Evolutionary conservation across 805 yeast species (phyloP).

Genomic region (Pichia insulana): DNA sequence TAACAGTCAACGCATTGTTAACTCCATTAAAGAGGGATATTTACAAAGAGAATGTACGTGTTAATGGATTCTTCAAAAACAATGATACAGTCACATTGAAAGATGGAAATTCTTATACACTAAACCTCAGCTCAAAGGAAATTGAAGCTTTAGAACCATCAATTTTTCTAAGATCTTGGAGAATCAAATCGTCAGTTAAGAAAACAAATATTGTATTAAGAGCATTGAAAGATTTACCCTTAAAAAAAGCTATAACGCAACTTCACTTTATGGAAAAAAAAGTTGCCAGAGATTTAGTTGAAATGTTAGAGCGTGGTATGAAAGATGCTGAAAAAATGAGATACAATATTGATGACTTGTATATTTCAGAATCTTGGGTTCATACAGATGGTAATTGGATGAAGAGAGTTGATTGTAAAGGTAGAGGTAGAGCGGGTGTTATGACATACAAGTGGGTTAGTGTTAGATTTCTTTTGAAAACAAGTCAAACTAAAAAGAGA

Average conservation of each 20-base stretch:
- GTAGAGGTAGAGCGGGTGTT: conserved; percentile 84
- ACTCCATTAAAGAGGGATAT: conserved; percentile 65
- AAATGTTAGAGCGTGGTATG: conserved; percentile 62
- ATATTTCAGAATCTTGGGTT: conserved; percentile 77
- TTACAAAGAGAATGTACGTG: conserved; percentile 49
- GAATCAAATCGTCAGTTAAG: conserved; percentile 82
- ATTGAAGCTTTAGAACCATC: conserved; percentile 81
- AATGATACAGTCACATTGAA: conserved; percentile 38
- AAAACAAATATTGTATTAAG: conserved; percentile 77
- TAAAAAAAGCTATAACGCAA: conserved; percentile 80
- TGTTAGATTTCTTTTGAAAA: conserved; percentile 66
- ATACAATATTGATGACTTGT: conserved; percentile 51
- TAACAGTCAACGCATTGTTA: conserved; percentile 47
- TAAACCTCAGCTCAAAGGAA: conserved; percentile 54
- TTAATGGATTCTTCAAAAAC: conserved; percentile 64
- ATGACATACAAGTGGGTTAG: conserved; percentile 71
- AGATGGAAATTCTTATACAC: conserved; percentile 35
- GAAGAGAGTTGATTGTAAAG: conserved; percentile 71
- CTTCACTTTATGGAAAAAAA: conserved; percentile 80
- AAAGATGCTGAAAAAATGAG: conserved; percentile 57
- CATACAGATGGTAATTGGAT: conserved; percentile 79
- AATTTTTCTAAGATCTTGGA: conserved; percentile 67
- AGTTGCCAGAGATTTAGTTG: conserved; percentile 71
- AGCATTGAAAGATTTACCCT: conserved; percentile 60
- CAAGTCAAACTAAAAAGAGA: conserved; percentile 43